phyloP scores from a whole-genome alignment of 2,329 filamentous ascomycete genomes.

The Colletotrichum brevisporum region DNA sequence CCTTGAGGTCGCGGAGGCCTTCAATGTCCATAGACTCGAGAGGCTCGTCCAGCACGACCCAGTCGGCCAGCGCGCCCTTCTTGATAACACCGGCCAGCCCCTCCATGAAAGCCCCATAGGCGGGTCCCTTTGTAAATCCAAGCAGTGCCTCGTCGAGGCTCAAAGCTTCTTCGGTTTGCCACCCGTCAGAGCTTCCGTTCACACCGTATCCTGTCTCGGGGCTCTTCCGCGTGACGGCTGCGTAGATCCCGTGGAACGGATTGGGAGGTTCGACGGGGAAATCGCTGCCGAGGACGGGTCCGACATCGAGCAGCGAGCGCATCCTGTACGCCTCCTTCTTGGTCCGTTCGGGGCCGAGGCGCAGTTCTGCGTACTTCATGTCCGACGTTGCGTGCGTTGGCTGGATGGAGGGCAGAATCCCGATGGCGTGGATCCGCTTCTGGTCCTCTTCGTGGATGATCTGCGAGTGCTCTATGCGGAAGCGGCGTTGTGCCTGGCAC shows the following conservation, averaged over 20 bases:
- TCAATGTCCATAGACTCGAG: slow-evolving; percentile 66
- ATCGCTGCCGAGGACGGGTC: slow-evolving; percentile 75
- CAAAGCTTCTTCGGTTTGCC: slow-evolving; percentile 72
- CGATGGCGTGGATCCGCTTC: slow-evolving; percentile 67
- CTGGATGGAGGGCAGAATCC: slow-evolving; percentile 78
- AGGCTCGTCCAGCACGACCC: slow-evolving; percentile 76
- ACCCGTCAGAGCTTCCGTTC: slow-evolving; percentile 64
- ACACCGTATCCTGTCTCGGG: slow-evolving; percentile 68
- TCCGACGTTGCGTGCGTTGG: slow-evolving; percentile 81
- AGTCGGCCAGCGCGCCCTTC: slow-evolving; percentile 76
- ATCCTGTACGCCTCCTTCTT: slow-evolving; percentile 75
- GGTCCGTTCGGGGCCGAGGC: slow-evolving; percentile 71
- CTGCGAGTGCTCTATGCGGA: slow-evolving; percentile 80
- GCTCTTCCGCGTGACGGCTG: slow-evolving; percentile 73
- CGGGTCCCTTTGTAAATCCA: slow-evolving; percentile 39
- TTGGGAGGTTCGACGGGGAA: slow-evolving; percentile 80
- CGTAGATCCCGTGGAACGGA: slow-evolving; percentile 78
- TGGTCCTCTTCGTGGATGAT: slow-evolving; percentile 79
- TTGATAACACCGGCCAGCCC: slow-evolving; percentile 71
- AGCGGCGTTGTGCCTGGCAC: slow-evolving; percentile 69
- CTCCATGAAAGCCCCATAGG: slow-evolving; percentile 62
- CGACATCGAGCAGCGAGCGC: slow-evolving; percentile 69
- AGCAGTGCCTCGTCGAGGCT: slow-evolving; percentile 70
- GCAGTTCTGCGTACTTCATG: slow-evolving; percentile 74
- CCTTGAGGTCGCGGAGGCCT: slow-evolving; percentile 65